A percentile compares a stretch with the other conserved stretches of the same genome.
Evolutionary conservation across 148 eudicot species (phyloP).

Genomic region (Rhododendron williamsianum): DNA sequence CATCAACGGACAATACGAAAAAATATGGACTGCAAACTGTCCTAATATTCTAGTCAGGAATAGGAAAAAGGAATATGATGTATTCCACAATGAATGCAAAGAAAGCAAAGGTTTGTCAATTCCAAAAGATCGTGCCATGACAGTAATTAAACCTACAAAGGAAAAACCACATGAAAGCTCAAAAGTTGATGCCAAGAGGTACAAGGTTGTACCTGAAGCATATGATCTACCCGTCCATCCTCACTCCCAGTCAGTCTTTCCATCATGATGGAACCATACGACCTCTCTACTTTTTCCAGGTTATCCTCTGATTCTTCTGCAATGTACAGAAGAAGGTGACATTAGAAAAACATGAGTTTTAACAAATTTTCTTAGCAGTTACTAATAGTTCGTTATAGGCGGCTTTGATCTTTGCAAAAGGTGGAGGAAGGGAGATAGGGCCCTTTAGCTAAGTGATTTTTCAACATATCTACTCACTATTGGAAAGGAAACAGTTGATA

Average conservation of each 20-base stretch:
- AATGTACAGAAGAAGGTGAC: slow-evolving; percentile 9
- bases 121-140: background rate
- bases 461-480: background rate
- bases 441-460: background rate
- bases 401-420: background rate
- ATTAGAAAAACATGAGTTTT: background rate
- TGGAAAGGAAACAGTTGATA: background rate
- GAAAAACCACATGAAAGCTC: background rate
- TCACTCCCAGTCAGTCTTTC: slow-evolving; percentile 75
- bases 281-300: slow-evolving; percentile 43
- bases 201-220: slow-evolving; percentile 61
- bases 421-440: background rate
- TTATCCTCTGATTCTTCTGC: slow-evolving; percentile 47
- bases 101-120: background rate
- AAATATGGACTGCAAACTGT: background rate
- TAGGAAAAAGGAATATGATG: background rate
- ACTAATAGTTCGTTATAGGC: background rate
- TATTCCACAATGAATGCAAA: background rate
- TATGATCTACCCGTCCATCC: slow-evolving; percentile 83
- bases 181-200: background rate
- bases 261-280: slow-evolving; percentile 92
- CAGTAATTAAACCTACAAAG: background rate
- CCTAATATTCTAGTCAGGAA: background rate
- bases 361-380: background rate
- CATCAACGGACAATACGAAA: background rate